Base-by-base conservation (phyloP, 2,329 filamentous ascomycete genomes). In the Pestalotiopsis fici region DNA sequence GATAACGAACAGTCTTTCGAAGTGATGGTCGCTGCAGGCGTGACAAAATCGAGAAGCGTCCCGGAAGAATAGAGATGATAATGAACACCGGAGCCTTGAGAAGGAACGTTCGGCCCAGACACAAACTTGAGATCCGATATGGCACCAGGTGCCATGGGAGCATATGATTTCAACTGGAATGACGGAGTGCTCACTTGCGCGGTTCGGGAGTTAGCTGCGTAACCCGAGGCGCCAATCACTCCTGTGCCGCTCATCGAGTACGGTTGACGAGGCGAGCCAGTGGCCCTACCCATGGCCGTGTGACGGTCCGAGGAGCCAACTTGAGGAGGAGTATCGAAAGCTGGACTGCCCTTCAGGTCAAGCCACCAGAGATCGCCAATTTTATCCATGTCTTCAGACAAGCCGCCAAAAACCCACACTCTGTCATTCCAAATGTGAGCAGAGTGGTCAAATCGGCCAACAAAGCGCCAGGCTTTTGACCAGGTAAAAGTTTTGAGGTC, bases 401-500 rank as follows among this genome's bases (percentile, higher is more conserved):
- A 86, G 2, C 96, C 96, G 50, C 96, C 96, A 79, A 97, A 98
- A 6, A 98, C 94, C 95, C 95, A 99, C 39, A 99, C 91, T 56
- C 94, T 90, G 70, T 96, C 95, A 66, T 92, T 86, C 87, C 95
- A 98, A 68, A 99, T 91, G 86, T 95, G 98, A 64, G 93, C 94
- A 18, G 94, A 94, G 77, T 99, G 96, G 74, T 99, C 96, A 77
- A 97, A 99, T 50, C 96, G 90, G 61, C 93, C 91, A 28, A 98
- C 95, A 77, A 99, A 99, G 69, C 91, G 93, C 96, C 96, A 99
- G 54, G 94, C 91, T 67, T 94, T 90, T 66, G 95, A 98, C 96
- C 96, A 99, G 0, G 95, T 97, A 86, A 94, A 98, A 2, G 96
- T 98, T 83, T 97, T 98, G 59, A 99, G 85, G 77, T 99, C 96